Conservation (phyloP, 345 rosid species). For the Brassica cretica region DNA sequence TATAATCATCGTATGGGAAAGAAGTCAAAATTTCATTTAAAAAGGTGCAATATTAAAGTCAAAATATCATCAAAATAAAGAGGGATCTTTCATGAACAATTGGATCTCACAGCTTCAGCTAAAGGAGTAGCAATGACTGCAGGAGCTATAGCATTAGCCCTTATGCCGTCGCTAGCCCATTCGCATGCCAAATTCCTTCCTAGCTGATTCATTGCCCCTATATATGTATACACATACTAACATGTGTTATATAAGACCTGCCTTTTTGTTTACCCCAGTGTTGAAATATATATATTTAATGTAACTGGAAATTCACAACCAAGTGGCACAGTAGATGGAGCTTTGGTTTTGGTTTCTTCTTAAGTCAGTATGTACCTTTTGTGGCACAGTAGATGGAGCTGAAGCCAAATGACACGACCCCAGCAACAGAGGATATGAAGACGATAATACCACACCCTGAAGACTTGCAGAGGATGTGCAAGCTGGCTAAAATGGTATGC, state of each 20-base stretch:
- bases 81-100: neutral
- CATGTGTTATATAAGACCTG: neutral
- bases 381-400: neutral
- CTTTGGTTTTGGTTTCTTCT: neutral
- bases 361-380: neutral
- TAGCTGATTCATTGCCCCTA: slow-evolving; percentile 23
- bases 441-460: neutral
- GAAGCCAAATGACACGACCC: neutral
- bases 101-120: neutral
- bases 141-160: slow-evolving; percentile 1
- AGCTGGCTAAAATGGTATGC: neutral
- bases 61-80: neutral
- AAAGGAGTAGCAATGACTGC: neutral
- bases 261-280: neutral
- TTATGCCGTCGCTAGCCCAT: neutral
- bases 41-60: neutral
- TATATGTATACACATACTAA: neutral
- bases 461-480: slow-evolving; percentile 1
- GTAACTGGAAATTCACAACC: too few species aligned
- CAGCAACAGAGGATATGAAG: neutral
- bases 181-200: neutral
- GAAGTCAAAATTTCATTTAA: neutral
- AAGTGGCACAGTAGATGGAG: too few species aligned
- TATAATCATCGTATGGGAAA: neutral
- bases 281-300: neutral